Percentiles rank a stretch among this genome's conserved stretches.
Evolutionary conservation across 192 early-diverging fungal genomes (phyloP).

Genomic region (Linnemannia elongata): DNA sequence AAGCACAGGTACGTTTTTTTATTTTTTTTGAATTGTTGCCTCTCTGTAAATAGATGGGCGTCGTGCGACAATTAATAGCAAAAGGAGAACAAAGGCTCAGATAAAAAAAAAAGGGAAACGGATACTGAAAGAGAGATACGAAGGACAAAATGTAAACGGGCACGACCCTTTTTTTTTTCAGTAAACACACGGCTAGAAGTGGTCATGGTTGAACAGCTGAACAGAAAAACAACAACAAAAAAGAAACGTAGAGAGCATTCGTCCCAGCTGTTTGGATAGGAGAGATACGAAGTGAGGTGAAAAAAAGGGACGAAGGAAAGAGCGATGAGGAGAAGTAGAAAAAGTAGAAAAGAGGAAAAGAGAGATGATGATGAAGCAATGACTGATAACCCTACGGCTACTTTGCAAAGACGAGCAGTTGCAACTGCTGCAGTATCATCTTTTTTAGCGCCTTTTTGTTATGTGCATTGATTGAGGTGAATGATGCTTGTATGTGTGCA

Average conservation of each 20-base stretch:
- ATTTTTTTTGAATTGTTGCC: neutral
- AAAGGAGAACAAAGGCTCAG: neutral
- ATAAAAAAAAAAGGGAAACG: neutral
- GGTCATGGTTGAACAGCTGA: conserved; percentile 2
- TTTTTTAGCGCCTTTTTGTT: neutral
- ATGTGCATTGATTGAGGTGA: neutral
- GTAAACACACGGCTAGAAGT: conserved; percentile 1
- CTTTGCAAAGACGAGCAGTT: neutral
- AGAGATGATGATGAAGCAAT: neutral
- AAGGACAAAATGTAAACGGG: too few relatives aligned
- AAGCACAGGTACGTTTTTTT: neutral
- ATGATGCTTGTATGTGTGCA: neutral
- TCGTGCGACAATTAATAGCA: neutral
- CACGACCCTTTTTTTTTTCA: too few relatives aligned
- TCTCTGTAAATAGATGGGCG: conserved; percentile 1
- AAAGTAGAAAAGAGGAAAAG: neutral
- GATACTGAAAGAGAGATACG: neutral
- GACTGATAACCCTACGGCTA: neutral
- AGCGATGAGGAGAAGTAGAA: neutral
- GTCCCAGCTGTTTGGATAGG: neutral
- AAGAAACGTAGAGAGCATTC: too few relatives aligned
- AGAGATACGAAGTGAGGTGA: neutral
- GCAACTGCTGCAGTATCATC: neutral
- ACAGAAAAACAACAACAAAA: neutral
- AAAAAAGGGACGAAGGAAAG: neutral